Percentiles rank a stretch among this genome's conserved stretches.
phyloP scores from a whole-genome alignment of 2,329 filamentous ascomycete species.

The Colletotrichum musae region DNA sequence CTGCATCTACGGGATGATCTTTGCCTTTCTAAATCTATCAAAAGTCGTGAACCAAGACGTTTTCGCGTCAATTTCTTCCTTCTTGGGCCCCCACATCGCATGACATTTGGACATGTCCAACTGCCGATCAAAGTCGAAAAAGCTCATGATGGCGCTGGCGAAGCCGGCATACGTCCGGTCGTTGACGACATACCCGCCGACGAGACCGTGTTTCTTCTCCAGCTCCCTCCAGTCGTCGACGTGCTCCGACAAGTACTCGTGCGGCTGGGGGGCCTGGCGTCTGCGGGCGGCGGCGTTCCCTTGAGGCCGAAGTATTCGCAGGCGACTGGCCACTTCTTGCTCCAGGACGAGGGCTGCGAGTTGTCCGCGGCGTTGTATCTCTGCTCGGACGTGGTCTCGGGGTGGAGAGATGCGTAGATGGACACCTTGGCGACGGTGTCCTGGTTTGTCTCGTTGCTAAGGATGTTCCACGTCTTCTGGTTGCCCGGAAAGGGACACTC shows the following conservation, averaged over 20 bases:
- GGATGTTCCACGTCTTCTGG: too few species aligned
- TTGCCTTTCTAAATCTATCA: too few species aligned
- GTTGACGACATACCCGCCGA: too few species aligned
- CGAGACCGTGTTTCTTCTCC: too few species aligned
- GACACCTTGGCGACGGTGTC: too few species aligned
- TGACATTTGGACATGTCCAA: slow-evolving; percentile 51
- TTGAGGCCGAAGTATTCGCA: slow-evolving; percentile 62
- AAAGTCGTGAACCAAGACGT: slow-evolving; percentile 42
- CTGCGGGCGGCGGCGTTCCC: slow-evolving; percentile 51
- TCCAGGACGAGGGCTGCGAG: slow-evolving; percentile 54
- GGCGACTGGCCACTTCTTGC: slow-evolving; percentile 60
- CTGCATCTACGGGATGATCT: too few species aligned
- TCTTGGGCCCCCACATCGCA: slow-evolving; percentile 49
- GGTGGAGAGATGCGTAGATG: too few species aligned
- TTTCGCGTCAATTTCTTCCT: slow-evolving; percentile 49
- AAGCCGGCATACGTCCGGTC: too few species aligned
- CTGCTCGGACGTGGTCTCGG: slow-evolving; percentile 43
- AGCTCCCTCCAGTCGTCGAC: too few species aligned
- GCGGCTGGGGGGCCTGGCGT: slow-evolving; percentile 22
- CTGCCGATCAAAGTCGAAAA: slow-evolving; percentile 53
- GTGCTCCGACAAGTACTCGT: too few species aligned
- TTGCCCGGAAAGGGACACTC: too few species aligned
- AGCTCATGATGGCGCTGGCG: slow-evolving; percentile 44
- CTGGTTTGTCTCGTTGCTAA: too few species aligned
- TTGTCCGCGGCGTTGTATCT: slow-evolving; percentile 60